These are phyloP conservation scores for Phytopythium delawarense DNA, from an alignment of 352 stramenopile species.

Conservation along the genomic window DNA sequence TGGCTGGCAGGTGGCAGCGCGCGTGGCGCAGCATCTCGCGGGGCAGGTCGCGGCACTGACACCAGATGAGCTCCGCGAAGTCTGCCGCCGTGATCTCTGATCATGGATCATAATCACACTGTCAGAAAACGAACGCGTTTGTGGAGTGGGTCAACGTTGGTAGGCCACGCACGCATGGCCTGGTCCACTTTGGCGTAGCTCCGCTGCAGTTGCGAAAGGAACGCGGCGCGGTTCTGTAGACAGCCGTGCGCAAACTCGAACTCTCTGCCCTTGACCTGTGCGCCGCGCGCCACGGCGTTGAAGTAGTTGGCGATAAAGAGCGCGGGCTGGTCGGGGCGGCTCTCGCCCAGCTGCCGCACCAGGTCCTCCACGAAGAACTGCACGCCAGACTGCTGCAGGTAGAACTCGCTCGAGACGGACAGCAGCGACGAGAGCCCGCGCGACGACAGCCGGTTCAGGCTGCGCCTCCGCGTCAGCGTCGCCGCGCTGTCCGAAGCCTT, in stretches of 20 bases:
- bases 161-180: constrained; percentile 22
- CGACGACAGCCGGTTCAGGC: constrained; percentile 16
- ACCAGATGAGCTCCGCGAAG: constrained; percentile 55
- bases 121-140: not conserved
- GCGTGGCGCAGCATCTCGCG: constrained; percentile 32
- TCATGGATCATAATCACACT: not conserved
- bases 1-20: constrained; percentile 31
- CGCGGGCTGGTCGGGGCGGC: constrained; percentile 30
- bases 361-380: constrained; percentile 56
- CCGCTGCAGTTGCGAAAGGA: constrained; percentile 38
- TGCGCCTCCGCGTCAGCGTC: constrained; percentile 12
- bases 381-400: constrained; percentile 51
- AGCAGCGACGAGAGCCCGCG: constrained; percentile 11
- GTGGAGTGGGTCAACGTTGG: not conserved
- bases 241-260: constrained; percentile 56
- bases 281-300: constrained; percentile 23
- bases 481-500: not conserved
- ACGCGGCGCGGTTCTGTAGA: constrained; percentile 48
- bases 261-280: constrained; percentile 28
- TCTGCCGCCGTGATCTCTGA: constrained; percentile 49
- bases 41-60: constrained; percentile 51
- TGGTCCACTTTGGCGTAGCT: constrained; percentile 34
- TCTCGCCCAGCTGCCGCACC: constrained; percentile 43
- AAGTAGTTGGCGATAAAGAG: constrained; percentile 48
- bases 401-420: constrained; percentile 26